phyloP scores from a whole-genome alignment of 1,139 yeast species.

The Candida albicans region DNA sequence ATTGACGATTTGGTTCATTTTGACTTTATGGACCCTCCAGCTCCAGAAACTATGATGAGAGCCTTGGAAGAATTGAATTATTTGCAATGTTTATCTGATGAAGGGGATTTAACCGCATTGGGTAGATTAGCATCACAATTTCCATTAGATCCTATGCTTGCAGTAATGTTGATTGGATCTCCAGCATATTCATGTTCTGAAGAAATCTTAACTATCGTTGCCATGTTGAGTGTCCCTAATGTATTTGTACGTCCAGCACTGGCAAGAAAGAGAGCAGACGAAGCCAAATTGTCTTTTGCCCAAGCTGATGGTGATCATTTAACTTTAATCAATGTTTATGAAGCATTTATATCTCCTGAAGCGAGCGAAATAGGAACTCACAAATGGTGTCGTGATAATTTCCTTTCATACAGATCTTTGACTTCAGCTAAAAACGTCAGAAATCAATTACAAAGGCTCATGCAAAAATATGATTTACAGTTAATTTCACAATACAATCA shows the following conservation, averaged over 20 bases:
- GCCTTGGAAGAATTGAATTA: constrained; percentile 94
- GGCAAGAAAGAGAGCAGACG: constrained; percentile 90
- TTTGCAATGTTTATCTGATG: constrained; percentile 85
- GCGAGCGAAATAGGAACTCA: constrained; percentile 59
- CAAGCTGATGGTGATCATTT: constrained; percentile 96
- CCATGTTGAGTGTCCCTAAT: constrained; percentile 88
- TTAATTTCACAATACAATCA: constrained; percentile 70
- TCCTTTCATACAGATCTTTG: constrained; percentile 78
- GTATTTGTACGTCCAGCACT: constrained; percentile 93
- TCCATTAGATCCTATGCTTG: constrained; percentile 94
- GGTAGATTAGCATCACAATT: constrained; percentile 90
- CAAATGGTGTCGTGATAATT: constrained; percentile 93
- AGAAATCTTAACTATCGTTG: constrained; percentile 85
- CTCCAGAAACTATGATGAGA: constrained; percentile 99
- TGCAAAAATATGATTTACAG: constrained; percentile 79
- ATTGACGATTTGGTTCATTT: constrained; percentile 95
- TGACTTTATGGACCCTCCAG: constrained; percentile 99
- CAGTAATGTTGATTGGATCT: constrained; percentile 87
- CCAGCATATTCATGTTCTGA: constrained; percentile 84
- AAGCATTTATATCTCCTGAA: constrained; percentile 76
- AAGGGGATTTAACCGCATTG: constrained; percentile 83
- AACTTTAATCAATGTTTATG: constrained; percentile 83
- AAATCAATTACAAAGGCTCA: constrained; percentile 74
- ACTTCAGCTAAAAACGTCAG: constrained; percentile 84
- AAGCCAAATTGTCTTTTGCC: constrained; percentile 81